Evolutionary conservation across 148 eudicot genomes (phyloP).

Genomic region (Heliosperma pusillum): DNA sequence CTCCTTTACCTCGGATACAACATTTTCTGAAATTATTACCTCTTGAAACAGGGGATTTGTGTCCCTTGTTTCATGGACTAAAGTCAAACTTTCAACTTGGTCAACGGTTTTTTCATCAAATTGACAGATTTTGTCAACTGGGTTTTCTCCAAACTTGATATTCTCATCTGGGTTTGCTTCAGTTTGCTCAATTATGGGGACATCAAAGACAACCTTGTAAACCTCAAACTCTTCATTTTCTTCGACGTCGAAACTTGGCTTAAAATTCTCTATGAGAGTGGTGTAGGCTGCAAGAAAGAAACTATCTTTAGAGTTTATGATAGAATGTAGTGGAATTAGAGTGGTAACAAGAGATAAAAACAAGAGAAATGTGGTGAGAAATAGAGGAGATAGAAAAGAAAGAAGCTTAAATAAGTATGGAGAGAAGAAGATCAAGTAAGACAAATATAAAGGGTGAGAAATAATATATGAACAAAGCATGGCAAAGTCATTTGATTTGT

Average conservation of each 20-base stretch:
- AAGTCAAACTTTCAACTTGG: slow-evolving; percentile 34
- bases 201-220: slow-evolving; percentile 56
- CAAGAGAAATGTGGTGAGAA: slow-evolving; percentile 58
- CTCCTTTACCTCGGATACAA: slow-evolving; percentile 27
- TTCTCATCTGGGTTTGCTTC: slow-evolving; percentile 25
- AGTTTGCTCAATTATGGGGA: slow-evolving; percentile 26
- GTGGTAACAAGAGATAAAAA: slow-evolving; percentile 36
- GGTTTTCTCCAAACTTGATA: slow-evolving; percentile 20
- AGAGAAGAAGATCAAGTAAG: slow-evolving; percentile 74
- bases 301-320: slow-evolving; percentile 24
- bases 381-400: slow-evolving; percentile 71
- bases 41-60: slow-evolving; percentile 24
- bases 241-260: slow-evolving; percentile 20
- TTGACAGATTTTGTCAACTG: slow-evolving; percentile 12
- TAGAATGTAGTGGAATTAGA: slow-evolving; percentile 20
- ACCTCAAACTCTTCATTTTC: slow-evolving; percentile 43
- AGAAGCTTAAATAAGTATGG: slow-evolving; percentile 70
- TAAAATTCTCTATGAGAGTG: slow-evolving; percentile 31
- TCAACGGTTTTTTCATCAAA: slow-evolving; percentile 29
- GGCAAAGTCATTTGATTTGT: slow-evolving; percentile 33
- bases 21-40: slow-evolving; percentile 15
- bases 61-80: slow-evolving; percentile 35
- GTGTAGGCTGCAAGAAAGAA: slow-evolving; percentile 25
- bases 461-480: slow-evolving; percentile 32
- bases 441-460: slow-evolving; percentile 65